A percentile compares a stretch with the other conserved stretches of the same genome.
phyloP scores from a whole-genome alignment of 2,329 filamentous ascomycete genomes.

The Pseudogymnoascus sp. region DNA sequence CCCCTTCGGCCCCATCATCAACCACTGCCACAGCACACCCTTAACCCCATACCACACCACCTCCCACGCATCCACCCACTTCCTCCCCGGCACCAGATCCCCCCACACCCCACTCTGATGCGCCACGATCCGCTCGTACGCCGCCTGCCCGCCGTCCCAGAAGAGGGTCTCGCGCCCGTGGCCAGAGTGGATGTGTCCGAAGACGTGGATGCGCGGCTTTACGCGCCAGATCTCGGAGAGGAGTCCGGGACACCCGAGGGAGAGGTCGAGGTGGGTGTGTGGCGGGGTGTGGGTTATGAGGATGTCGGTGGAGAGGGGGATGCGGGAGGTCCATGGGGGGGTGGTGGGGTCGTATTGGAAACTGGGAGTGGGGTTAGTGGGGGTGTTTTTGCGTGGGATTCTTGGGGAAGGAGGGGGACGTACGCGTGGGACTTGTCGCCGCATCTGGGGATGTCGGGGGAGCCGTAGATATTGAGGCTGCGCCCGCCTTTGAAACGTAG shows the following conservation, averaged over 20 bases:
- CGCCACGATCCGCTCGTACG: slow-evolving; percentile 26
- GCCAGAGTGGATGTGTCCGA: slow-evolving; percentile 58
- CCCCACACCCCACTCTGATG: slow-evolving; percentile 28
- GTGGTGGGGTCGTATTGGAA: slow-evolving; percentile 53
- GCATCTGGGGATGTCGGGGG: slow-evolving; percentile 69
- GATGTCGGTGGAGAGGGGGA: slow-evolving; percentile 52
- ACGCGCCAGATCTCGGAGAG: slow-evolving; percentile 51
- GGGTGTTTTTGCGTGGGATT: background rate
- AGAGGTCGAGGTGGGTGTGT: slow-evolving; percentile 42
- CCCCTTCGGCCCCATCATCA: slow-evolving; percentile 44
- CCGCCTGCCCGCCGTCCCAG: slow-evolving; percentile 51
- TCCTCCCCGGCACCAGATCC: slow-evolving; percentile 21
- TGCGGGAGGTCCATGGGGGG: slow-evolving; percentile 52
- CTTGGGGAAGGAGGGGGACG: slow-evolving; percentile 9
- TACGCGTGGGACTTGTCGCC: slow-evolving; percentile 61
- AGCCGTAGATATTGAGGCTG: slow-evolving; percentile 66
- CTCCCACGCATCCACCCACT: slow-evolving; percentile 43
- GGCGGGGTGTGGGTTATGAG: slow-evolving; percentile 60
- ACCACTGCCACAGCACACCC: slow-evolving; percentile 49
- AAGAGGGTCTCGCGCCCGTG: slow-evolving; percentile 50
- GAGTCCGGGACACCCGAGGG: slow-evolving; percentile 50
- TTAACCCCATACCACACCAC: slow-evolving; percentile 44
- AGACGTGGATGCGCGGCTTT: slow-evolving; percentile 53
- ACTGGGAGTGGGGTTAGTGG: slow-evolving; percentile 10
- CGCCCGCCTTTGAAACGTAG: slow-evolving; percentile 54